phyloP scores from a whole-genome alignment of 345 rosid species.

The Corchorus olitorius region DNA sequence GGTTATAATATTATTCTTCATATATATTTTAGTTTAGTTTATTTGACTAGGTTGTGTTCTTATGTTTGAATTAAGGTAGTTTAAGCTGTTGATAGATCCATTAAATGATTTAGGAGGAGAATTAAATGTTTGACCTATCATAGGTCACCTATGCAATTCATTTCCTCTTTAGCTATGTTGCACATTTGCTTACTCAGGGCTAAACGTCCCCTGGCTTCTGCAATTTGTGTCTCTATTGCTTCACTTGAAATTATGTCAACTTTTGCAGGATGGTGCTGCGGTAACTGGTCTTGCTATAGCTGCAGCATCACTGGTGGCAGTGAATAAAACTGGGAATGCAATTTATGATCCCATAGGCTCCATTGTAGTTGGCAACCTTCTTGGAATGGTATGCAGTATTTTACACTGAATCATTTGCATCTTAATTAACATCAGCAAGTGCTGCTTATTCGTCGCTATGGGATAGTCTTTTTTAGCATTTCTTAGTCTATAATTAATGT shows the following conservation, averaged over 20 bases:
- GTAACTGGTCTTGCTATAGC: constrained; percentile 93
- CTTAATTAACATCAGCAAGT: constrained; percentile 11
- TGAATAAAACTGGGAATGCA: constrained; percentile 80
- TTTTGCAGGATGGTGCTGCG: constrained; percentile 94
- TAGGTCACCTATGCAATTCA: not conserved
- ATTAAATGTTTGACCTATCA: too few species aligned
- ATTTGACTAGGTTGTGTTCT: not conserved
- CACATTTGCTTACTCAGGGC: not conserved
- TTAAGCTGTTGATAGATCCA: constrained; percentile 10
- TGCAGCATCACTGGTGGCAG: constrained; percentile 87
- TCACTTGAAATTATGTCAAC: constrained; percentile 17
- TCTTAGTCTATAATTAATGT: not conserved
- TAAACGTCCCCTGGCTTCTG: not conserved
- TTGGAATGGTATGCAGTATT: constrained; percentile 72
- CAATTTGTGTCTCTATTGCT: not conserved
- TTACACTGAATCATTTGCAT: not conserved
- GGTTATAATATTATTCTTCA: not conserved
- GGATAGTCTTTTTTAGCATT: not conserved
- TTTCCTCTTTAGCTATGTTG: not conserved
- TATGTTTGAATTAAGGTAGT: not conserved
- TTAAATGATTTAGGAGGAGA: not conserved
- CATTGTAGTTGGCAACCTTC: constrained; percentile 84
- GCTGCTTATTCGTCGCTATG: not conserved
- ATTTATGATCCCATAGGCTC: constrained; percentile 96
- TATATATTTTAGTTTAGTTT: not conserved